Conservation (phyloP, 768 basidiomycete genomes). For the Mycena amicta region DNA sequence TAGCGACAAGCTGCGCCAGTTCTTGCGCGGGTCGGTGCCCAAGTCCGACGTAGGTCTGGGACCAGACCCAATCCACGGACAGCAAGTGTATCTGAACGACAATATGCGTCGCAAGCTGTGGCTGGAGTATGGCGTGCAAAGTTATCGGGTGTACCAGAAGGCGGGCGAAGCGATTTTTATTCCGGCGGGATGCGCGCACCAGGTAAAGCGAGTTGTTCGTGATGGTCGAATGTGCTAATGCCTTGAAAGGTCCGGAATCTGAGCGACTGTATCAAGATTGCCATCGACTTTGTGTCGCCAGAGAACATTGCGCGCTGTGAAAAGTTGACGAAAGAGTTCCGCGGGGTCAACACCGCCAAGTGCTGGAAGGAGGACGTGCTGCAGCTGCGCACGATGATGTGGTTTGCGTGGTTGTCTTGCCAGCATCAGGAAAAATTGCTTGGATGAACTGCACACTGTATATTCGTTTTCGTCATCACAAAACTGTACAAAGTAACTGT, state of each 20-base stretch:
- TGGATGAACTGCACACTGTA: too few relatives aligned
- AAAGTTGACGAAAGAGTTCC: conserved; percentile 83
- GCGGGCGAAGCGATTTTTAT: conserved; percentile 95
- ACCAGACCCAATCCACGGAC: conserved; percentile 89
- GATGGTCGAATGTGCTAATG: conserved; percentile 1
- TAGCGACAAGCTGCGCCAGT: conserved; percentile 73
- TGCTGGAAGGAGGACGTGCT: conserved; percentile 95
- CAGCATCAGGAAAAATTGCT: not conserved
- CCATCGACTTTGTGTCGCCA: conserved; percentile 91
- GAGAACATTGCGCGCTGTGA: conserved; percentile 90
- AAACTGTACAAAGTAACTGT: too few relatives aligned
- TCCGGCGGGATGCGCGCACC: conserved; percentile 91
- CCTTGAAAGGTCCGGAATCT: conserved; percentile 78
- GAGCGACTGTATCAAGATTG: conserved; percentile 95
- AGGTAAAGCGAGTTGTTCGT: conserved; percentile 50
- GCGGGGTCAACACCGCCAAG: conserved; percentile 84
- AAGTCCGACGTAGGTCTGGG: conserved; percentile 54
- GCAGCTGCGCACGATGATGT: conserved; percentile 90
- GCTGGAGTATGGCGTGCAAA: conserved; percentile 68
- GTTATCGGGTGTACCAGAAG: conserved; percentile 84
- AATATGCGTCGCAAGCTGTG: conserved; percentile 66
- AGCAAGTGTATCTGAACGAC: conserved; percentile 83
- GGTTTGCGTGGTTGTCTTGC: conserved; percentile 83
- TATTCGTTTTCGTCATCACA: too few relatives aligned
- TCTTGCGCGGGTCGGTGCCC: conserved; percentile 51